Percentiles rank a stretch among this genome's conserved stretches.
These are phyloP conservation scores for Rehmannia glutinosa DNA, from an alignment of 257 asterid genomes.

Conservation along the genomic window DNA sequence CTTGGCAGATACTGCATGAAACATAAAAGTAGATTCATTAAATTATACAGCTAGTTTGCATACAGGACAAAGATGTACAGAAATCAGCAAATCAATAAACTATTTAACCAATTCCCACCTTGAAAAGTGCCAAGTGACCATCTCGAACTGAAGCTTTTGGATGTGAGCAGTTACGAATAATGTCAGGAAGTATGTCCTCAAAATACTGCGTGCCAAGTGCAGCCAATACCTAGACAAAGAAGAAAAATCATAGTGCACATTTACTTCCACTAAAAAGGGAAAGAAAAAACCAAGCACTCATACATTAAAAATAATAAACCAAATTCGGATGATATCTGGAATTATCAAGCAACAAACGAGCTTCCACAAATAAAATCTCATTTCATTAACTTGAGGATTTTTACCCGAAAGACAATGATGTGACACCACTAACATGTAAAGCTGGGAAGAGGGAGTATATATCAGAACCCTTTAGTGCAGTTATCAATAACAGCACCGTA, in stretches of 20 bases:
- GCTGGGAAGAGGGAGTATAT: not conserved
- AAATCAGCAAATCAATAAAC: not conserved
- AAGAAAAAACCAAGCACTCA: not conserved
- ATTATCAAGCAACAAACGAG: constrained; percentile 1
- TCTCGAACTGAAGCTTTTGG: constrained; percentile 94
- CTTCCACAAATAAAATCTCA: not conserved
- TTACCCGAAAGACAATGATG: not conserved
- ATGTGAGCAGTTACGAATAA: constrained; percentile 84
- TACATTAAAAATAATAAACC: not conserved
- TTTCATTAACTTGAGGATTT: not conserved
- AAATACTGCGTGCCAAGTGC: constrained; percentile 89
- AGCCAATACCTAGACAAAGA: constrained; percentile 69
- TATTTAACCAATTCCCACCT: constrained; percentile 37
- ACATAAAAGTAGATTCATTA: constrained; percentile 22
- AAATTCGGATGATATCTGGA: not conserved
- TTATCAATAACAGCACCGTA: not conserved
- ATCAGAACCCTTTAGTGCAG: not conserved
- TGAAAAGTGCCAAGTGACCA: constrained; percentile 87
- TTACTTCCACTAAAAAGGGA: not conserved
- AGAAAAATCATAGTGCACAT: constrained; percentile 3
- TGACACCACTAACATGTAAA: not conserved
- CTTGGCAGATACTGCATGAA: constrained; percentile 86
- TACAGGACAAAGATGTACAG: not conserved
- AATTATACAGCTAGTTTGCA: not conserved
- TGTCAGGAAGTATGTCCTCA: constrained; percentile 85